Conservation (phyloP, 2,329 filamentous ascomycete species). For the Dothidotthia symphoricarpi region DNA sequence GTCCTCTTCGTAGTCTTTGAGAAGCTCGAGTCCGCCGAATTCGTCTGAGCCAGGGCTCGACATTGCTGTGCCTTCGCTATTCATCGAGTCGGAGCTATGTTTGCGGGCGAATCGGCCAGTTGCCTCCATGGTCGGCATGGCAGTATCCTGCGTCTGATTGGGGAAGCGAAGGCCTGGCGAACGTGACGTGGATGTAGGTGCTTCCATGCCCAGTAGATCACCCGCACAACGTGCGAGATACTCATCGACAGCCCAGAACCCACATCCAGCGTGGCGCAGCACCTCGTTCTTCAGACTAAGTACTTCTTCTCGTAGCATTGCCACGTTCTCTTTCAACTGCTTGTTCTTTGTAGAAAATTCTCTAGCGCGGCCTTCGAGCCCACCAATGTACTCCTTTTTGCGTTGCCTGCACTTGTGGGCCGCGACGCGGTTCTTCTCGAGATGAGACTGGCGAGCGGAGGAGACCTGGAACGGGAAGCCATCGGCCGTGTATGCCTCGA, state of each 20-base stretch:
- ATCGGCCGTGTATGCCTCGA: constrained; percentile 33
- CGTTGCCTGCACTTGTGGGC: constrained; percentile 74
- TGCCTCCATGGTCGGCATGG: constrained; percentile 4
- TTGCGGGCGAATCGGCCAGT: too few relatives aligned
- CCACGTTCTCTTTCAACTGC: constrained; percentile 34
- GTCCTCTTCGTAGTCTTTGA: constrained; percentile 32
- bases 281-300: constrained; percentile 41
- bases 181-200: constrained; percentile 2
- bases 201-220: constrained; percentile 32
- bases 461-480: constrained; percentile 37
- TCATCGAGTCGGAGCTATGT: constrained; percentile 15
- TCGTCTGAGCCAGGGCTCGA: constrained; percentile 18
- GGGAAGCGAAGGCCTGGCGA: not conserved
- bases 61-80: constrained; percentile 10
- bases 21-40: constrained; percentile 34
- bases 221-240: constrained; percentile 40
- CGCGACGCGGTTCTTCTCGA: constrained; percentile 70
- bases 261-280: constrained; percentile 38
- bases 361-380: constrained; percentile 50
- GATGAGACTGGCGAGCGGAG: constrained; percentile 39
- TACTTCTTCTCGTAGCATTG: constrained; percentile 37
- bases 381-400: constrained; percentile 58
- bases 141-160: constrained; percentile 4
- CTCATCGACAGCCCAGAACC: constrained; percentile 40
- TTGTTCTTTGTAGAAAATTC: constrained; percentile 40